phyloP scores from a whole-genome alignment of 2,329 filamentous ascomycete genomes.

The Fusarium longipes region DNA sequence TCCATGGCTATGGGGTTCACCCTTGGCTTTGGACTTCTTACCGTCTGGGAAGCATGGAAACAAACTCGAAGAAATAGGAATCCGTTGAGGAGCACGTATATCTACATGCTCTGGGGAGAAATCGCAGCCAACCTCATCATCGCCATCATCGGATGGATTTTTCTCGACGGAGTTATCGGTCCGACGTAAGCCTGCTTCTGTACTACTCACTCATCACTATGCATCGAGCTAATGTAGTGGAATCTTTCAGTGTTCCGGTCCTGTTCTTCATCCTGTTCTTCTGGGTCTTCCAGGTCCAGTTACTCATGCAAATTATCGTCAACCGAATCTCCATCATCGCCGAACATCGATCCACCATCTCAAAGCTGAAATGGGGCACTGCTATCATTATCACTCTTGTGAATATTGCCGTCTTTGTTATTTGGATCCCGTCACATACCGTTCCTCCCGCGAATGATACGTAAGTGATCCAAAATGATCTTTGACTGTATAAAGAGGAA shows the following conservation, averaged over 20 bases:
- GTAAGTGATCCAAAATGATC: conserved; percentile 33
- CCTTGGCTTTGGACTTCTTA: conserved; percentile 56
- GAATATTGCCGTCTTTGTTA: conserved; percentile 64
- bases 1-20: conserved; percentile 49
- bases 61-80: conserved; percentile 54
- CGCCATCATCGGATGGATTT: conserved; percentile 54
- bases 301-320: conserved; percentile 66
- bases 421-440: conserved; percentile 63
- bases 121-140: conserved; percentile 54
- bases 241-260: conserved; percentile 43
- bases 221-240: background rate
- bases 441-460: conserved; percentile 53
- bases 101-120: conserved; percentile 60
- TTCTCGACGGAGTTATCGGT: conserved; percentile 51
- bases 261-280: conserved; percentile 53
- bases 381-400: conserved; percentile 60
- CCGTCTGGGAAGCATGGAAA: conserved; percentile 54
- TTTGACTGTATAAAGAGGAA: background rate
- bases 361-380: conserved; percentile 60
- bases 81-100: conserved; percentile 52
- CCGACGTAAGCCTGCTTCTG: conserved; percentile 41
- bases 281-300: conserved; percentile 60
- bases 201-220: background rate
- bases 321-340: conserved; percentile 63
- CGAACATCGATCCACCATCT: conserved; percentile 52